Conservation (phyloP, 1,284 basidiomycete genomes). For the Bjerkandera adusta region DNA sequence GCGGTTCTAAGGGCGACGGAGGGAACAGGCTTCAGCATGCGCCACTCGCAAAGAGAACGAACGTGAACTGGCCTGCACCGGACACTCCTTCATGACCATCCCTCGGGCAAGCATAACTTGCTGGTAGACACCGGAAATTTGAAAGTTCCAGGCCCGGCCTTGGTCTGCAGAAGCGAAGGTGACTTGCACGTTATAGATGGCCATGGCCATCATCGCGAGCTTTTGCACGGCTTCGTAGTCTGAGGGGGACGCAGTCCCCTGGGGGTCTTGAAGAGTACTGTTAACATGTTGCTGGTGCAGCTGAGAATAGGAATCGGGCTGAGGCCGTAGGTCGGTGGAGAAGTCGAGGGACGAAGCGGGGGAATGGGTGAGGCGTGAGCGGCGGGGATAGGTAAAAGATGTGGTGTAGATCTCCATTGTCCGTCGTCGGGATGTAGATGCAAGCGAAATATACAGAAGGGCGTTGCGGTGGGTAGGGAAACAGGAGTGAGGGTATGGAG, state of each 20-base stretch:
- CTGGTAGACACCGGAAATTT: conserved; percentile 88
- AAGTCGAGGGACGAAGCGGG: conserved; percentile 64
- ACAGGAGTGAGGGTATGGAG: conserved; percentile 37
- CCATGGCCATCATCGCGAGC: conserved; percentile 77
- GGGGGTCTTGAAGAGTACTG: conserved; percentile 31
- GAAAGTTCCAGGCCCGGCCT: conserved; percentile 81
- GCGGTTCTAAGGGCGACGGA: conserved; percentile 55
- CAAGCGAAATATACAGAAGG: conserved; percentile 30
- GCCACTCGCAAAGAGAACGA: neutral
- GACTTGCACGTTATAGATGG: conserved; percentile 79
- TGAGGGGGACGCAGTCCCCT: conserved; percentile 36
- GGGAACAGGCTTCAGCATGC: neutral
- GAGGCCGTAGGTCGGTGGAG: conserved; percentile 37
- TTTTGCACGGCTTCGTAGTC: conserved; percentile 80
- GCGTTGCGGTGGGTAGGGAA: conserved; percentile 30
- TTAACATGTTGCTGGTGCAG: conserved; percentile 39
- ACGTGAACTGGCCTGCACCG: conserved; percentile 64
- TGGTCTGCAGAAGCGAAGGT: conserved; percentile 76
- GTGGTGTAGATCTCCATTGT: conserved; percentile 92
- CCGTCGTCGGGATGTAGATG: conserved; percentile 26
- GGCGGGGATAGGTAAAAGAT: conserved; percentile 85
- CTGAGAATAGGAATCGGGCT: conserved; percentile 43
- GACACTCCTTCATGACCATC: conserved; percentile 86
- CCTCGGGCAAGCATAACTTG: conserved; percentile 92
- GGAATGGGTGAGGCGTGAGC: conserved; percentile 64